phyloP scores from a whole-genome alignment of 2,329 filamentous ascomycete genomes.

The Arachnomyces sp. region DNA sequence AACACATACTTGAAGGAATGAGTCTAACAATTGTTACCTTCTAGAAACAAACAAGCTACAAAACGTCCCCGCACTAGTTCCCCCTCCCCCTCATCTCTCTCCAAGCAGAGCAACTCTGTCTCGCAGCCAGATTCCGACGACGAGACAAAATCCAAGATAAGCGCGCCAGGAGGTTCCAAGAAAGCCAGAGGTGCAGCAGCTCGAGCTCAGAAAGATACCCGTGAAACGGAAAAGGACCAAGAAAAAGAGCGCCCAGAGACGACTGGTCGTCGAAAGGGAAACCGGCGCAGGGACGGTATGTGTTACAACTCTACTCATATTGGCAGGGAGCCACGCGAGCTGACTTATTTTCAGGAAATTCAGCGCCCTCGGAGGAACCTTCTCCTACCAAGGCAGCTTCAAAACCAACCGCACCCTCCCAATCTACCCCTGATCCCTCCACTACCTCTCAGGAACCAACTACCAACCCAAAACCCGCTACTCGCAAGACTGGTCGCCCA shows the following conservation, averaged over 20 bases:
- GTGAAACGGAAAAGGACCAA: slow-evolving; percentile 55
- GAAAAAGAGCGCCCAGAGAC: slow-evolving; percentile 68
- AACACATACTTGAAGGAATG: not conserved
- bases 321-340: slow-evolving; percentile 12
- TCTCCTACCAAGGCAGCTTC: slow-evolving; percentile 41
- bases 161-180: slow-evolving; percentile 39
- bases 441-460: slow-evolving; percentile 30
- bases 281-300: slow-evolving; percentile 54
- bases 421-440: slow-evolving; percentile 37
- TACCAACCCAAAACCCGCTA: slow-evolving; percentile 31
- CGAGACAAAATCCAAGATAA: slow-evolving; percentile 42
- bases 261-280: slow-evolving; percentile 70
- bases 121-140: slow-evolving; percentile 56
- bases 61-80: slow-evolving; percentile 84
- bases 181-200: slow-evolving; percentile 52
- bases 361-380: slow-evolving; percentile 61
- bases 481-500: slow-evolving; percentile 56
- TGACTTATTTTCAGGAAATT: slow-evolving; percentile 48
- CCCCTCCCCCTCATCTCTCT: slow-evolving; percentile 57
- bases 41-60: slow-evolving; percentile 59
- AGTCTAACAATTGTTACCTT: slow-evolving; percentile 19
- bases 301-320: slow-evolving; percentile 1
- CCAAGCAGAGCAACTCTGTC: slow-evolving; percentile 40
- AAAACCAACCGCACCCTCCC: slow-evolving; percentile 31
- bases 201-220: slow-evolving; percentile 46